Base-by-base conservation (phyloP, 495 filamentous ascomycete species). In the Jackrogersella multiformis region DNA sequence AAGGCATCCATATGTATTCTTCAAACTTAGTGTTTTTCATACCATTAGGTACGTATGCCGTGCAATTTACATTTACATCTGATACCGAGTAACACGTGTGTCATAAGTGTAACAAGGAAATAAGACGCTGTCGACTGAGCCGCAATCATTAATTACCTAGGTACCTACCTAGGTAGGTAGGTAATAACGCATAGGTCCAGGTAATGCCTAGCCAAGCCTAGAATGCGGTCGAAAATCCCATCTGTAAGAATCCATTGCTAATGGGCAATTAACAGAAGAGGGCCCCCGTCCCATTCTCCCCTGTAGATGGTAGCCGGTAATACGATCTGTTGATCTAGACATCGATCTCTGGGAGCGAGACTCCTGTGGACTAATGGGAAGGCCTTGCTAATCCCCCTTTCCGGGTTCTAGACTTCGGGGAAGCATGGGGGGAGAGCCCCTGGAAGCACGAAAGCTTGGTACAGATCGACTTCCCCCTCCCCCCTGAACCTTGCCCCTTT, bases 301-400 rank as follows among this genome's bases (percentile, higher is more conserved):
- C 54, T 62, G 58, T 38, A 56, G 41, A 35, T 18, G 56, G 66
- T 60, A 56, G 41, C 24, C 13, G 56, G 66, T 60, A 42, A 64
- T 49, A 49, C 35, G 60, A 66, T 70, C 67, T 62, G 67, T 61
- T 67, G 64, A 68, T 66, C 67, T 66, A 59, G 67, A 58, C 67
- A 62, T 44, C 61, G 56, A 65, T 45, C 26, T 28, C 35, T 57
- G 15, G 56, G 66, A 49, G 61, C 61, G 41, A 61, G 66, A 57
- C 44, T 38, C 56, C 34, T 30, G 54, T 46, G 36, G 51, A 61
- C 28, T 55, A 61, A 57, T 51, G 28, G 44, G 49, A 56, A 23
- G 49, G 49, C 45, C 61, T 18, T 60, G 23, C 45, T 53, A 52
- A 65, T 32, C 24, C 38, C 54, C 38, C 26, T 20, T 53, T 61